Base-by-base conservation (phyloP, 768 basidiomycete species). In the Naganishia friedmannii region DNA sequence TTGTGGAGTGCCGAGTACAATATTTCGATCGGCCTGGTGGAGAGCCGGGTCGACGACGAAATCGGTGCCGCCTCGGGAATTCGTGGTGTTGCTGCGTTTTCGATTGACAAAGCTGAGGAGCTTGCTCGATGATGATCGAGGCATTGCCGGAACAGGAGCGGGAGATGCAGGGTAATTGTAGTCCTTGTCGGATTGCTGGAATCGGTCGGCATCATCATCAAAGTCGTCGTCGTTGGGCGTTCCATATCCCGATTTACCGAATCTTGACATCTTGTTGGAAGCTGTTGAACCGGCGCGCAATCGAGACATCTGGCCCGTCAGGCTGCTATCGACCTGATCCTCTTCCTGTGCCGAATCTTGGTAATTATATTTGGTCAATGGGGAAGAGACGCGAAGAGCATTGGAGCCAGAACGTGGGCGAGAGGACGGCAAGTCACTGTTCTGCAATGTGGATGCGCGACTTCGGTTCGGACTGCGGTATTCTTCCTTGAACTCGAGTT, bases 51-150 rank as follows among this genome's bases (percentile, higher is more conserved):
- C 68, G 42, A 69, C 46, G 68, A 54, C 39, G 68, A 69, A 69
- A 46, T 69, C 68, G 29, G 37, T 37, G 28, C 67, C 68, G 21
- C 21, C 42, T 39, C 60, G 60, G 26, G 60, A 63, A 45, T 42
- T 42, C 23, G 60, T 29, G 39, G 68, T 69, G 51, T 69, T 69
- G 31, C 56, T 58, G 13, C 68, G 68, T 15, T 48, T 60, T 26
- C 68, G 68, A 23, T 60, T 58, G 19, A 46, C 68, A 48, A 58
- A 58, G 57, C 68, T 34, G n/a, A 69, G 58, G 23, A 69, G 68
- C 57, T 60, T 69, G 68, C 39, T 63, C 2, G 67, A 55, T 21
- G 54, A 46, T 17, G 34, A 68, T 19, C 54, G 60, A 26, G 60
- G 60, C 23, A 63, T 23, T 9, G 60, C 37, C 2, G 60, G 37